phyloP scores from a whole-genome alignment of 768 basidiomycete species.

The Coprinellus aureogranulatus region DNA sequence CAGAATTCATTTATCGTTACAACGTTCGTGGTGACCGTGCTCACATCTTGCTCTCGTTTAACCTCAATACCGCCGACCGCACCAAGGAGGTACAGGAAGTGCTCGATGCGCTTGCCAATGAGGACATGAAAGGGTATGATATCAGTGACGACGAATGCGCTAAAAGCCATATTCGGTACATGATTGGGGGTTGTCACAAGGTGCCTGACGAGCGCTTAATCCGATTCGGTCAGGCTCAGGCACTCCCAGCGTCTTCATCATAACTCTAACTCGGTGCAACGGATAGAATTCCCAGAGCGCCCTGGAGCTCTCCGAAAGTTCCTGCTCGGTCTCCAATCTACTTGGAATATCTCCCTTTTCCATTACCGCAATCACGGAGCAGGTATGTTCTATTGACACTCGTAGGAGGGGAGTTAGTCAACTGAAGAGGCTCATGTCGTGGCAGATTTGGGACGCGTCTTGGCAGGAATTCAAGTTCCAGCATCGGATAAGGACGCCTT shows the following conservation, averaged over 20 bases:
- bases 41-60: constrained; percentile 89
- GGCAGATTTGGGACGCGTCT: constrained; percentile 85
- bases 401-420: too few species aligned
- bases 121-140: constrained; percentile 82
- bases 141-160: constrained; percentile 95
- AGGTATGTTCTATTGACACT: constrained; percentile 44
- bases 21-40: constrained; percentile 66
- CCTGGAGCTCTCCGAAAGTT: constrained; percentile 91
- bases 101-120: constrained; percentile 55
- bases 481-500: constrained; percentile 64
- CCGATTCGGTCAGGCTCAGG: constrained; percentile 73
- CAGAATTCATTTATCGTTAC: constrained; percentile 95
- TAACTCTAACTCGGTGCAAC: not conserved
- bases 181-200: constrained; percentile 81
- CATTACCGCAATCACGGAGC: constrained; percentile 98
- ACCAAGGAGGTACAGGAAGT: constrained; percentile 63
- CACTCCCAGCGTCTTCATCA: not conserved
- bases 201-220: constrained; percentile 88
- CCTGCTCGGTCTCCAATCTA: constrained; percentile 72
- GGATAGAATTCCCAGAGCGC: constrained; percentile 89
- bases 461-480: constrained; percentile 93
- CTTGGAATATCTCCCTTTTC: constrained; percentile 95
- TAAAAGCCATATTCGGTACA: constrained; percentile 90
- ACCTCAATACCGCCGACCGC: constrained; percentile 61
- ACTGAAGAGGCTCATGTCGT: too few species aligned